These are phyloP conservation scores for Peronospora destructor DNA, from an alignment of 352 stramenopile species.

Conservation along the genomic window DNA sequence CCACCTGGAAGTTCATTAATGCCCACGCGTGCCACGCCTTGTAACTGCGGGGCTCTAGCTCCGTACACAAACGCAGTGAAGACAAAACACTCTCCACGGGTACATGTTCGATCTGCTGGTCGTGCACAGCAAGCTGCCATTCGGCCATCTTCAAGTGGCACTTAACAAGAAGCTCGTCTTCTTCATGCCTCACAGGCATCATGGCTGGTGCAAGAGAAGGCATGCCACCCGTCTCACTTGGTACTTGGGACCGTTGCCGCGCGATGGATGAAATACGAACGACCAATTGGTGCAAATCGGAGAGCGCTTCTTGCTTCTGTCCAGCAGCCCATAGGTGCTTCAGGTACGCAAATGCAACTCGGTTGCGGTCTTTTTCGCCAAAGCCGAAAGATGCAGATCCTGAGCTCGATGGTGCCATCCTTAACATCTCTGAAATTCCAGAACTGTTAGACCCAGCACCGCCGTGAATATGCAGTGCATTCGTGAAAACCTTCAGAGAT, in stretches of 20 bases:
- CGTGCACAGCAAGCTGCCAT: conserved; percentile 79
- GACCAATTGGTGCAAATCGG: conserved; percentile 80
- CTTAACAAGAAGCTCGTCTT: conserved; percentile 75
- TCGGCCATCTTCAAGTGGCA: conserved; percentile 79
- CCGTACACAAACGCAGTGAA: conserved; percentile 60
- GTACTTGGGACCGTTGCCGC: conserved; percentile 21
- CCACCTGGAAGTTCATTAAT: conserved; percentile 95
- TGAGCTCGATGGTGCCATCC: conserved; percentile 54
- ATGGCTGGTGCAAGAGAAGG: conserved; percentile 23
- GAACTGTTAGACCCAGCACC: conserved; percentile 14
- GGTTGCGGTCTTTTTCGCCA: conserved; percentile 85
- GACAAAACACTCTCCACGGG: conserved; percentile 61
- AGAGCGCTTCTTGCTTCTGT: conserved; percentile 84
- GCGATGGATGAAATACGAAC: conserved; percentile 47
- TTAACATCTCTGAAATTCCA: conserved; percentile 35
- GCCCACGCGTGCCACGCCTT: conserved; percentile 96
- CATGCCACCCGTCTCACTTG: conserved; percentile 12
- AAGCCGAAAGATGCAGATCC: conserved; percentile 52
- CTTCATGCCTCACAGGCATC: conserved; percentile 34
- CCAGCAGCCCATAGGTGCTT: conserved; percentile 92
- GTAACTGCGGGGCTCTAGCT: conserved; percentile 67
- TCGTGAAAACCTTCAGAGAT: conserved; percentile 83
- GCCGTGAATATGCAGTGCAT: conserved; percentile 57
- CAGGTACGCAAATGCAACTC: conserved; percentile 91
- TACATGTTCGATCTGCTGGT: conserved; percentile 74